Evolutionary conservation across 140 eudicot genomes (phyloP).

Genomic region (Senecio squalidus): DNA sequence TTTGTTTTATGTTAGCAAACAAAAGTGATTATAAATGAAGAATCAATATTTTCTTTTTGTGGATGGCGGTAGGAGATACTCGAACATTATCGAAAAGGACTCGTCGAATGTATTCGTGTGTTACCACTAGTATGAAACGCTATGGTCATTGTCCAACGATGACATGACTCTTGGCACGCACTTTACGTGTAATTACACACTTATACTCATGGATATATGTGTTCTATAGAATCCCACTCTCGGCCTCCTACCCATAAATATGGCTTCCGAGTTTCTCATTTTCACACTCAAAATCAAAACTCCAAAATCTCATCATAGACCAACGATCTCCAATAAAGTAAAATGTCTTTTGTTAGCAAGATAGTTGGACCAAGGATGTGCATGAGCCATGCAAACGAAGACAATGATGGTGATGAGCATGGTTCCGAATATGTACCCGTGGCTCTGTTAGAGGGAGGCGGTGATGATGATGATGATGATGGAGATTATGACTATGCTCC

Average conservation of each 20-base stretch:
- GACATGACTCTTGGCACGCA: constrained; percentile 17
- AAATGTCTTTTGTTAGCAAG: constrained; percentile 12
- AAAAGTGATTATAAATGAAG: background rate
- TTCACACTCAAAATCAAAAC: constrained; percentile 1
- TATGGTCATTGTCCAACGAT: background rate
- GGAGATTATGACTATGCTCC: constrained; percentile 22
- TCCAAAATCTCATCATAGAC: background rate
- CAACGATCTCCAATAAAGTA: background rate
- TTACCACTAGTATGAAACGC: background rate
- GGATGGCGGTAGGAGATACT: constrained; percentile 14
- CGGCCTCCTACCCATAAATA: constrained; percentile 5
- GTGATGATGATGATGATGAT: constrained; percentile 7
- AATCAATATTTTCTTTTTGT: too few relatives aligned
- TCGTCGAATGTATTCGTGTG: too few relatives aligned
- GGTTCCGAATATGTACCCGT: background rate
- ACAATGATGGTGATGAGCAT: constrained; percentile 5
- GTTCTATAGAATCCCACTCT: background rate
- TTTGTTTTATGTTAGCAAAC: constrained; percentile 1
- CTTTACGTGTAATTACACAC: constrained; percentile 16
- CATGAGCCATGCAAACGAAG: background rate
- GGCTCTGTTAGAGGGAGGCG: constrained; percentile 11
- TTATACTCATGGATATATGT: constrained; percentile 12
- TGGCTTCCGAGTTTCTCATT: background rate
- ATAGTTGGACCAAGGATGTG: constrained; percentile 12
- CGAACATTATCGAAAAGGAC: constrained; percentile 7